Evolutionary conservation across 306 rosid genomes (phyloP).

Genomic region (Prinsepia uniflora): DNA sequence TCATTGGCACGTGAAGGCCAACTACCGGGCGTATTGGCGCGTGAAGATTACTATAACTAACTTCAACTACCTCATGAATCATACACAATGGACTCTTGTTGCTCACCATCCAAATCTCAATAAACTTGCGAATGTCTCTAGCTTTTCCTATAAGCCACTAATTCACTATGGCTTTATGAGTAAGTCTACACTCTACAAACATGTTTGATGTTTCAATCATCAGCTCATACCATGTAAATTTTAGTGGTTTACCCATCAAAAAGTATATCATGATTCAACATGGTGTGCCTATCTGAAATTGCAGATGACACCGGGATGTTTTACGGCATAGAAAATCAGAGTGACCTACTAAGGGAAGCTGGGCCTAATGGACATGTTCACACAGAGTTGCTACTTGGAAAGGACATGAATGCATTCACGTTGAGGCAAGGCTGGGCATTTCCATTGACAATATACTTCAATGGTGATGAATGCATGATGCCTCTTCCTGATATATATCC

Average conservation of each 20-base stretch:
- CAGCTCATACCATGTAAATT: neutral
- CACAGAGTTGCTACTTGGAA: constrained; percentile 51
- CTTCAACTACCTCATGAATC: constrained; percentile 47
- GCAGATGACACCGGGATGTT: constrained; percentile 75
- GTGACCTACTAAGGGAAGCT: constrained; percentile 55
- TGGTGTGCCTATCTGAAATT: neutral
- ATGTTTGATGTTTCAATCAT: neutral
- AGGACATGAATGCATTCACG: constrained; percentile 49
- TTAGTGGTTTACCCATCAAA: neutral
- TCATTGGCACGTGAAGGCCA: constrained; percentile 65
- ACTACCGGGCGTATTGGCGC: constrained; percentile 54
- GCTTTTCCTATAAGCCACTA: constrained; percentile 55
- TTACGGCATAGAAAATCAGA: constrained; percentile 50
- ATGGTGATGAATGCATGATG: constrained; percentile 68
- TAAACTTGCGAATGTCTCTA: constrained; percentile 55
- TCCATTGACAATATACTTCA: constrained; percentile 63
- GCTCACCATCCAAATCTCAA: constrained; percentile 67
- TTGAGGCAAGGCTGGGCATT: constrained; percentile 68
- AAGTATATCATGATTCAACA: neutral
- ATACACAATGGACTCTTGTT: constrained; percentile 57
- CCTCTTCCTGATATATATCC: constrained; percentile 75
- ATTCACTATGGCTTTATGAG: constrained; percentile 50
- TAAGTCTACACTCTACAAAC: constrained; percentile 38
- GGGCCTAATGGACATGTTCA: constrained; percentile 60
- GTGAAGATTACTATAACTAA: constrained; percentile 57